Percentiles rank a stretch among this genome's conserved stretches.
Evolutionary conservation across 2,329 filamentous ascomycete genomes (phyloP).

Genomic region (Diplodia corticola): DNA sequence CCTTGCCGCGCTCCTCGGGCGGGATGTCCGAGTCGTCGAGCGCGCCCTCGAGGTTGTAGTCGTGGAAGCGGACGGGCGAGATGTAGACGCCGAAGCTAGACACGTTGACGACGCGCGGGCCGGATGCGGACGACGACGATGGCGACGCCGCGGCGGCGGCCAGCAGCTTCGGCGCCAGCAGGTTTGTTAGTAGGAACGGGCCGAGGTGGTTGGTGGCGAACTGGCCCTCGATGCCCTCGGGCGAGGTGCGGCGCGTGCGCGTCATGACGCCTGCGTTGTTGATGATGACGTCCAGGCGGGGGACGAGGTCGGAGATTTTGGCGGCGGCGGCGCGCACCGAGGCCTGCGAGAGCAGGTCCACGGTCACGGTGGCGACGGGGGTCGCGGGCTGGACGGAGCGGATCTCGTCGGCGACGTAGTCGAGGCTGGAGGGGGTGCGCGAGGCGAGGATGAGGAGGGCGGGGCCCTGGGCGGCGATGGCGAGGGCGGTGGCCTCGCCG

Average conservation of each 20-base stretch:
- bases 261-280: conserved; percentile 43
- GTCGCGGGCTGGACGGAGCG: conserved; percentile 36
- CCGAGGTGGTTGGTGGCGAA: conserved; percentile 51
- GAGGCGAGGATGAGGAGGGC: conserved; percentile 40
- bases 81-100: conserved; percentile 28
- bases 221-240: conserved; percentile 48
- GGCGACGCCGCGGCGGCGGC: conserved; percentile 30
- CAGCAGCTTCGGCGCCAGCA: conserved; percentile 45
- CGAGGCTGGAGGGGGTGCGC: conserved; percentile 46
- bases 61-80: conserved; percentile 26
- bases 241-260: conserved; percentile 33
- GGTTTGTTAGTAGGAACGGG: conserved; percentile 46
- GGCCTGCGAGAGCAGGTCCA: conserved; percentile 42
- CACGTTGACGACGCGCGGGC: conserved; percentile 34
- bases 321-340: conserved; percentile 41
- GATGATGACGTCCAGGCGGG: conserved; percentile 45
- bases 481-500: conserved; percentile 33
- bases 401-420: conserved; percentile 42
- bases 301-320: conserved; percentile 31
- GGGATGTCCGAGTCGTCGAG: conserved; percentile 23
- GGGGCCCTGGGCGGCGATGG: conserved; percentile 34
- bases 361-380: conserved; percentile 31
- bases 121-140: too few species aligned
- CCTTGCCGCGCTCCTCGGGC: conserved; percentile 11
- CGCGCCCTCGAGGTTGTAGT: conserved; percentile 27